phyloP scores from a whole-genome alignment of 2,329 filamentous ascomycete genomes.

The Karstenula rhodostoma region DNA sequence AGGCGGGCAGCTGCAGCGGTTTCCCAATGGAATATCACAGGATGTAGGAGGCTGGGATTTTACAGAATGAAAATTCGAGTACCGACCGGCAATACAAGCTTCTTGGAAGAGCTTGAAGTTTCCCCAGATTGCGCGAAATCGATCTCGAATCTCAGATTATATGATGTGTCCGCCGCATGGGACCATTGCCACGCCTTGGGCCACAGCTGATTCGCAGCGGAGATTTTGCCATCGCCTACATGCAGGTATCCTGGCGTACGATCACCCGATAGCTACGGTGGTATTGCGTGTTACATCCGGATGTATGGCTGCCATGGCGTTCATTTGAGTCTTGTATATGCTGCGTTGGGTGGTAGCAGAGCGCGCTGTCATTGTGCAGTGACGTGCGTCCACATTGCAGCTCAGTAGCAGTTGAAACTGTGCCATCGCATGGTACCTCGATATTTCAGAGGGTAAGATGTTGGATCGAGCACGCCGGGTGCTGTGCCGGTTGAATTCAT shows the following conservation, averaged over 20 bases:
- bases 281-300: conserved; percentile 12
- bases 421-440: conserved; percentile 10
- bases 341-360: background rate
- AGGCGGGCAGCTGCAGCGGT: background rate
- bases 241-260: conserved; percentile 5
- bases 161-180: conserved; percentile 8
- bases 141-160: conserved; percentile 4
- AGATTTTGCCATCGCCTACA: conserved; percentile 9
- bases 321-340: background rate
- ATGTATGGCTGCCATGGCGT: background rate
- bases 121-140: conserved; percentile 14
- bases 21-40: background rate
- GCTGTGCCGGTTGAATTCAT: conserved; percentile 18
- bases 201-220: conserved; percentile 2
- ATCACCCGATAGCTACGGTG: background rate
- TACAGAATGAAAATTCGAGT: background rate
- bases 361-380: background rate
- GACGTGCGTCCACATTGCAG: background rate
- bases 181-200: background rate
- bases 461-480: conserved; percentile 9
- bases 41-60: background rate
- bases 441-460: background rate
- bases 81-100: conserved; percentile 1
- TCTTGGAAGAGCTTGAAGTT: conserved; percentile 2
- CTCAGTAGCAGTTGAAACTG: background rate